Evolutionary conservation across 1,284 basidiomycete species (phyloP), one percentile per base, ranked within the genome.

Genomic region (Ustilago bromivora): DNA sequence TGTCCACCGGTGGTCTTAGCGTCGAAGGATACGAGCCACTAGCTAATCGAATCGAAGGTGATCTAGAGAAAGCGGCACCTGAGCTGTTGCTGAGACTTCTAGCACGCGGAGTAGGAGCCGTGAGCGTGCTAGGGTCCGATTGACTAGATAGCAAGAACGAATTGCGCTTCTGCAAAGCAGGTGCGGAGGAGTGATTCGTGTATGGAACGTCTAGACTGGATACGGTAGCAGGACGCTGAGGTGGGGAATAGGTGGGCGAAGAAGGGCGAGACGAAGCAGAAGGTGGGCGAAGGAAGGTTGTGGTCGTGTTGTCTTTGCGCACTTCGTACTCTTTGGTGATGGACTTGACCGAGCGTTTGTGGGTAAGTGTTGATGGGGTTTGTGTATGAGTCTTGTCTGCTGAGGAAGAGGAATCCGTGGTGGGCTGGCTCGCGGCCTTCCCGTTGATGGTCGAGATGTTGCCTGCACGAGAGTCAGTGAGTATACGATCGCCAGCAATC

Each of bases 11-110:
- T 3, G 74, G 74, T 38, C 60, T 56, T 2, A 77, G 64, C 3
- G 75, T 77, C 8, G 75, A 77, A 35, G 75, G 75, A 51, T 77
- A 77, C 4, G 63, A 66, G 1, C 70, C 70, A 31, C 75, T 77
- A 3, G 75, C 75, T 4, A 77, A 67, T 28, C 75, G 53, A 13
- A 77, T 73, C 8, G 75, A 69, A 38, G 70, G 77, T 4, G 71
- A 76, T 12, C 74, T 53, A n/a, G 74, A 64, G 40, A 71, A 53
- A 13, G 59, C 46, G 10, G 57, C 32, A 9, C 52, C 53, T 9
- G 69, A 69, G 46, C 65, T 58, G 55, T 55, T 60, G 61, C 74
- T 76, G 19, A 67, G 61, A 13, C 63, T 71, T 36, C 61, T 62
- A 12, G 64, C 58, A 10, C 74, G 69, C 4, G 74, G 74, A 23